phyloP scores from a whole-genome alignment of 768 basidiomycete genomes.

The Panellus pusillus region DNA sequence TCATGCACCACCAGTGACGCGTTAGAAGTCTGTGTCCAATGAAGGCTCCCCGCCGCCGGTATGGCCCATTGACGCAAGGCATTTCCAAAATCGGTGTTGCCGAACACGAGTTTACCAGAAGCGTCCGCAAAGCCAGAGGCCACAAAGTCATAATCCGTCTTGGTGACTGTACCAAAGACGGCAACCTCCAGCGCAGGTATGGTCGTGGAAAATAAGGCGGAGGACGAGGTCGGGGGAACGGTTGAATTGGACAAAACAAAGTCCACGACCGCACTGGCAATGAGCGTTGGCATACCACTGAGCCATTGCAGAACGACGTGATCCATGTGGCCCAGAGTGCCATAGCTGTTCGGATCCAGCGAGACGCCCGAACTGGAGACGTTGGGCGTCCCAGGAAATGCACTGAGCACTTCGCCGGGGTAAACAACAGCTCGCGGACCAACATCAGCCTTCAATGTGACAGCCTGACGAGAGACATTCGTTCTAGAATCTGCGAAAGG shows the following conservation, averaged over 20 bases:
- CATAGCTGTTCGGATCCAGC: conserved; percentile 52
- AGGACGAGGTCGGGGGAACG: conserved; percentile 41
- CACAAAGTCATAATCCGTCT: conserved; percentile 47
- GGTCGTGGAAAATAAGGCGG: conserved; percentile 41
- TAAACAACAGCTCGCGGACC: conserved; percentile 52
- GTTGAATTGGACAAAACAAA: conserved; percentile 44
- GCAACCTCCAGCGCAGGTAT: conserved; percentile 63
- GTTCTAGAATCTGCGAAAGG: conserved; percentile 51
- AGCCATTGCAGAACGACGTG: conserved; percentile 63
- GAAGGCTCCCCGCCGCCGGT: conserved; percentile 36
- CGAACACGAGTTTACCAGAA: conserved; percentile 57
- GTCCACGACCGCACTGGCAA: conserved; percentile 48
- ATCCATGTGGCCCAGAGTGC: conserved; percentile 51
- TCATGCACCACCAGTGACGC: conserved; percentile 54
- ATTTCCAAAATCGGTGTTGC: conserved; percentile 44
- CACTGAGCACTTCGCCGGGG: conserved; percentile 49
- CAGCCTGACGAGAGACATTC: conserved; percentile 50
- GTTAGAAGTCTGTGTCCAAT: conserved; percentile 55
- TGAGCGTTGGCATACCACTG: conserved; percentile 45
- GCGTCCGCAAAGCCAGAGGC: conserved; percentile 53
- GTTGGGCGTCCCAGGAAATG: conserved; percentile 40
- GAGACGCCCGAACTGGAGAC: conserved; percentile 26
- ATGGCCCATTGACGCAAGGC: conserved; percentile 58
- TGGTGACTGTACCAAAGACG: conserved; percentile 56
- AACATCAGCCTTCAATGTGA: conserved; percentile 44